Evolutionary conservation across 2,329 filamentous ascomycete genomes (phyloP), one percentile per base, ranked within the genome.

Genomic region (Colletotrichum truncatum): DNA sequence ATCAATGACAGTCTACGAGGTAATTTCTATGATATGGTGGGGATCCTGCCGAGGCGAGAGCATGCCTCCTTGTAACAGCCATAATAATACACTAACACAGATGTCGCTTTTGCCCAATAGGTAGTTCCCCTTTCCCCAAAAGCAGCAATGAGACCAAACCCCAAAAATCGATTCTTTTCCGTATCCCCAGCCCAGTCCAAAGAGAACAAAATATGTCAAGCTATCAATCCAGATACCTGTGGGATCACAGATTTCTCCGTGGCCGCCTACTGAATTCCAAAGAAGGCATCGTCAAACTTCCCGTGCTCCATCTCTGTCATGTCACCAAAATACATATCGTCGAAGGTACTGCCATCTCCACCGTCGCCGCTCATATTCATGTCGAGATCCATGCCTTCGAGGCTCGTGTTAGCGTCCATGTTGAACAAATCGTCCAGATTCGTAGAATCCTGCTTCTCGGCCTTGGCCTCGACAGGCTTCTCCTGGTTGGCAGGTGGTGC

Each of bases 341-440:
- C 81, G 67, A 87, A 87, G 26, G 81, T 82, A 38, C 75, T 79
- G 68, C 77, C 75, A 56, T 78, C 73, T 43, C 76, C 76, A 12
- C 74, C 76, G n/a, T 65, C 57, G 9, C 73, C 74, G 2, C 73
- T 70, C 3, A 71, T 72, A 16, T 76, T 79, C 14, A 81, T 72
- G 52, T 78, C 76, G 60, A 82, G 79, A 58, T 79, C 75, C 67
- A 82, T 78, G 14, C 73, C 79, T 60, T 82, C 79, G 48, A 73
- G 73, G 49, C 38, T 45, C n/a, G 64, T 52, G 39, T 74, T 77
- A 6, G 74, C 77, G 25, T 79, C 79, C n/a, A 85, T 75, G 48
- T 79, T 77, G 65, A 85, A 86, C 26, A 85, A 73, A 30, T 83
- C 82, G 26, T 85, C 81, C 41, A 85, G 77, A 71, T 79, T 74